Base-by-base conservation (phyloP, 2,329 filamentous ascomycete species). In the Colletotrichum tabaci region DNA sequence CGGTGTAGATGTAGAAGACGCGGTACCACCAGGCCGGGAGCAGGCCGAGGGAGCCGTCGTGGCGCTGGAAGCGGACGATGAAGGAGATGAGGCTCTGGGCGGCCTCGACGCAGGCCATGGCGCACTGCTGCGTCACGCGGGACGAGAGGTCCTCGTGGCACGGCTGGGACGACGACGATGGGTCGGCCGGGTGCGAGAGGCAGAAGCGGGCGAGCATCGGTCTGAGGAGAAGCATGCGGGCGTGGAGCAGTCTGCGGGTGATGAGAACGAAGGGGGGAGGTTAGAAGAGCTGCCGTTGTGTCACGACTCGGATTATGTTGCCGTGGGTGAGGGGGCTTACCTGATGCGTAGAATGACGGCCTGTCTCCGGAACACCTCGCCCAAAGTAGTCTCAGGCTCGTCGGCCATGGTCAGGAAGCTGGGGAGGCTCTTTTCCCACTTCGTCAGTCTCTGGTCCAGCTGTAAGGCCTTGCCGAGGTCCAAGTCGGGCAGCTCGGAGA, bases 1-100 rank as follows among this genome's bases (percentile, higher is more conserved):
- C 81, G 0, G 80, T 79, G 74, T 81, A 82, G 18, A 83, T 73
- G 18, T 82, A 83, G 66, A 81, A 82, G 0, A 83, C 76, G 0
- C 81, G 75, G 53, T 83, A 82, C 82, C 82, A 83, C 82, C 82
- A 83, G 0, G 81, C 80, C 2, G 81, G 82, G 0, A 83, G 73
- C 0, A 82, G 73, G 0, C 80, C 80, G 1, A 82, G 75, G 0
- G 78, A 80, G 6, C 75, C 77, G 8, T 83, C 79, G 7, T 74
- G 69, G 0, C 74, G 73, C n/a, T 80, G 79, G 50, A 81, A 76
- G 15, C 77, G 64, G 1, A 78, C 74, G 1, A 82, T 75, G 1
- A 76, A 74, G 0, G 77, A 66, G 15, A 83, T 81, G 10, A 82
- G 78, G 1, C 75, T 75, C 21, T 81, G 79, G 0, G 82, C 79